phyloP scores from a whole-genome alignment of 345 rosid species.

The Salix arbutifolia region DNA sequence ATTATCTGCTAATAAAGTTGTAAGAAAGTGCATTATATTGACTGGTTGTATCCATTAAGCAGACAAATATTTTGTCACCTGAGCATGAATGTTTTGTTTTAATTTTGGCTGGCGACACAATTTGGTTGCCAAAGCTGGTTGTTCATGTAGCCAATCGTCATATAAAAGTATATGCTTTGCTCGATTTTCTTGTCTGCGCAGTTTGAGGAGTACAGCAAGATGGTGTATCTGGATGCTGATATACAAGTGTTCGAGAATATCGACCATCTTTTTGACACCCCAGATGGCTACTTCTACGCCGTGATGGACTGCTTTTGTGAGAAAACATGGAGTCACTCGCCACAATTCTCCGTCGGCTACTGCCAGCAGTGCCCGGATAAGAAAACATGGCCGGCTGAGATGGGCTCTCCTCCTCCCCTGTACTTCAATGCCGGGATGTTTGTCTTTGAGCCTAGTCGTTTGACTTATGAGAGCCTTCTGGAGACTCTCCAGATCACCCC shows the following conservation, averaged over 20 bases:
- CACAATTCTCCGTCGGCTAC: conserved; percentile 10
- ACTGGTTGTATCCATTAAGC: too few relatives aligned
- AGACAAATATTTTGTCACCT: too few relatives aligned
- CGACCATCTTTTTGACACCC: conserved; percentile 19
- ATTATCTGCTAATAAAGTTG: too few relatives aligned
- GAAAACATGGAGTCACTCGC: conserved; percentile 24
- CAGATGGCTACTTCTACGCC: conserved; percentile 20
- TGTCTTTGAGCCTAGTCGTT: conserved; percentile 17
- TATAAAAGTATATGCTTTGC: not conserved
- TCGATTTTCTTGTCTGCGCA: not conserved
- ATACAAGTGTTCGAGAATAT: conserved; percentile 24
- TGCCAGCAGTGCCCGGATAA: conserved; percentile 23
- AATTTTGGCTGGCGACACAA: not conserved
- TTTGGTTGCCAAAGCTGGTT: not conserved
- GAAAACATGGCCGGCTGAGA: conserved; percentile 15
- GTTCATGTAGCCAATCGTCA: not conserved
- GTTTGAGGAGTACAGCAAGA: conserved; percentile 22
- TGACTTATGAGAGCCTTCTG: conserved; percentile 18
- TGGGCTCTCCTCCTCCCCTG: conserved; percentile 25
- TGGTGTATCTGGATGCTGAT: conserved; percentile 24
- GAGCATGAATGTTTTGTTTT: too few relatives aligned
- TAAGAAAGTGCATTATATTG: too few relatives aligned
- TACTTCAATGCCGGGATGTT: conserved; percentile 26
- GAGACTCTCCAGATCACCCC: conserved; percentile 9
- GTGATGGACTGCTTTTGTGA: conserved; percentile 20